Conservation (phyloP, 306 rosid genomes). For the Prunus mume region DNA sequence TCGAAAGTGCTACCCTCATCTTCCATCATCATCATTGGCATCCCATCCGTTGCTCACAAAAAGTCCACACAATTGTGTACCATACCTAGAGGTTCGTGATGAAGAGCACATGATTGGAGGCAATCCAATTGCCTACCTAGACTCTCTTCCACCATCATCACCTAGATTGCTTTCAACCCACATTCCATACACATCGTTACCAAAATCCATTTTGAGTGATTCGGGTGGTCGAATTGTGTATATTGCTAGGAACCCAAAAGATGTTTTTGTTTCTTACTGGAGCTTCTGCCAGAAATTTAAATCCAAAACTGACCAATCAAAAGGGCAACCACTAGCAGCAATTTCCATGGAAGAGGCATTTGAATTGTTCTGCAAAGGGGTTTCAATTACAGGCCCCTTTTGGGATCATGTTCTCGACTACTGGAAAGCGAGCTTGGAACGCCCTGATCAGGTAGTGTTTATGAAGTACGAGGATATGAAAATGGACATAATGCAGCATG, state of each 20-base stretch:
- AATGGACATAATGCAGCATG: not conserved
- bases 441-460: slow-evolving; percentile 41
- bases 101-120: not conserved
- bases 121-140: not conserved
- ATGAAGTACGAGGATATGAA: slow-evolving; percentile 52
- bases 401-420: slow-evolving; percentile 47
- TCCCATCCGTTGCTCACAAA: slow-evolving; percentile 14
- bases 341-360: slow-evolving; percentile 37
- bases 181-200: slow-evolving; percentile 17
- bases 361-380: slow-evolving; percentile 44
- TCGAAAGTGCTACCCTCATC: not conserved
- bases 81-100: not conserved
- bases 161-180: slow-evolving; percentile 30
- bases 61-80: slow-evolving; percentile 24
- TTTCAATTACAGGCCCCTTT: slow-evolving; percentile 34
- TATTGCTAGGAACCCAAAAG: slow-evolving; percentile 52
- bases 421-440: slow-evolving; percentile 40
- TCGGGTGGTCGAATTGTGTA: slow-evolving; percentile 23
- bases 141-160: not conserved
- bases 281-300: not conserved
- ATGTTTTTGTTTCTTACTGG: slow-evolving; percentile 42
- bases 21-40: not conserved
- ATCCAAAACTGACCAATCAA: not conserved
- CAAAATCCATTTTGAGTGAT: not conserved
- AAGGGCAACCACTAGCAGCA: not conserved